Base-by-base conservation (phyloP, 2,329 filamentous ascomycete species). In the Epichloe amarillans region DNA sequence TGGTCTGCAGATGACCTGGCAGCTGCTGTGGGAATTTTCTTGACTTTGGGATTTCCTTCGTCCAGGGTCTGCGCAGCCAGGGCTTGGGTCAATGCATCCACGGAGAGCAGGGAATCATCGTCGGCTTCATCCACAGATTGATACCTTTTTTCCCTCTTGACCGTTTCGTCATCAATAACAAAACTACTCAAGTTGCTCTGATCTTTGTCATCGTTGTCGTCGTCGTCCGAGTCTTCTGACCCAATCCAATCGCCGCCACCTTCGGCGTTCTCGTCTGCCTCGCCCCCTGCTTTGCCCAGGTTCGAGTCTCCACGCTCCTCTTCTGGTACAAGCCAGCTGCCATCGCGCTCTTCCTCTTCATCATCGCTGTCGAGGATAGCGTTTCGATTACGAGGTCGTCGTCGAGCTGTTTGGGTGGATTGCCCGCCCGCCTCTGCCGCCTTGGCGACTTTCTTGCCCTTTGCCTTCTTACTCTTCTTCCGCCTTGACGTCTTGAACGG, bases 231-330 rank as follows among this genome's bases (percentile, higher is more conserved):
- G 60, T 93, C 86, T 33, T 86, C 80, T 0, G 83, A 81, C 38
- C 77, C 77, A 47, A 95, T 73, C 64, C 80, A 88, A 51, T 94
- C 86, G 21, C 88, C 90, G 3, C 84, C 88, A 2, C 88, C 88
- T 62, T 95, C 90, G 2, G 85, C 87, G 62, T 95, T 80, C 64
- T 95, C 88, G 55, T 95, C 88, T 49, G 88, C 85, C n/a, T 80
- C 79, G 4, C 86, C 88, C n/a, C 88, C 88, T 43, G 86, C 85
- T 62, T 83, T 85, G 46, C 86, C 87, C 15, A 90, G 72, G n/a
- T 72, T 71, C 4, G 82, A 62, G 1, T 73, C 62, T 0, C 75
- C 73, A 43, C 77, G 81, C 60, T 93, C 73, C 10, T 78, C 73
- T 52, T 85, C 82, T 0, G 81, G 76, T 3, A 90, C 86, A 41